Base-by-base conservation (phyloP, 169 alveolate genomes). In the Plasmodium inui region DNA sequence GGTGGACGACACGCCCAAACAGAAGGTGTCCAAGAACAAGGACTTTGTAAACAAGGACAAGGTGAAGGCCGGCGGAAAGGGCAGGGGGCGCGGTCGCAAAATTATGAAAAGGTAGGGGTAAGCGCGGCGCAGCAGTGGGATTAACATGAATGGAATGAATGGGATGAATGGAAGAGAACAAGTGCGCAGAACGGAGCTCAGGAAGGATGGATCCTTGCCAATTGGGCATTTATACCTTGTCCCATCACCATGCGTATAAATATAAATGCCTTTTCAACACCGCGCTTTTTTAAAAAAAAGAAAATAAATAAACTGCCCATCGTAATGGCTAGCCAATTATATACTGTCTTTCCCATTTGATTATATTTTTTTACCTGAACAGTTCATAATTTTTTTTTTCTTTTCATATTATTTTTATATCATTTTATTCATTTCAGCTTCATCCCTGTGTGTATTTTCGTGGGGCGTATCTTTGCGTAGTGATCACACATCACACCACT, bases 1-100 rank as follows among this genome's bases (percentile, higher is more conserved):
- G 44, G 99, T 98, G 17, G 99, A 99, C 95, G 99, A 99, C 91
- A 96, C 99, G 8, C 99, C 99, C 10, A 97, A 97, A 83, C 97
- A 97, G 50, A 97, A 97, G 84, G 95, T 97, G 28, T 96, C 98
- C 55, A 97, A 95, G 86, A 96, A 94, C 30, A 95, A 95, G 44
- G 78, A 88, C 12, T 82, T 89, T 41, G 17, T 89, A 34, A 72
- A 32, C 67, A 70, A 96, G 72, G 98, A 96, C n/a, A 84, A 96
- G 79, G 96, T 95, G 1, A 86, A 95, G 32, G 95, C 14, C 44
- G 96, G 61, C 7, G 61, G 97, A 22, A 84, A 95, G 71, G 96
- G 97, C 1, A 78, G 96, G 10, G 97, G 97, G 1, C 74, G 97
- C 53, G 97, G 97, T 17, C 93, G 98, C n/a, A 84, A 89, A 80